A percentile compares a stretch with the other conserved stretches of the same genome.
phyloP scores from a whole-genome alignment of 257 asterid species.

The Haberlea rhodopensis region DNA sequence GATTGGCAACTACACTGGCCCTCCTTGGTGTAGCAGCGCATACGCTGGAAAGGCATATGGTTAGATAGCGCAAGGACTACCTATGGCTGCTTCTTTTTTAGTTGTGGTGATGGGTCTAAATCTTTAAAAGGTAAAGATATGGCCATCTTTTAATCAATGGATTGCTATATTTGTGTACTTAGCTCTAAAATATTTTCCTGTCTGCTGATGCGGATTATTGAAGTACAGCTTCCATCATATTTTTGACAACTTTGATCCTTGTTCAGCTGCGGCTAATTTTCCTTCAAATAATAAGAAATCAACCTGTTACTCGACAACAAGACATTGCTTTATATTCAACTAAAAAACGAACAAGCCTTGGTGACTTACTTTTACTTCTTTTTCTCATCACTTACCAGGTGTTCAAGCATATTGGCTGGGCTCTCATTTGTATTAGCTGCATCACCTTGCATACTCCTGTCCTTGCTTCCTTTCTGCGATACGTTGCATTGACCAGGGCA shows the following conservation, averaged over 20 bases:
- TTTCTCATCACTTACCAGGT: constrained; percentile 42
- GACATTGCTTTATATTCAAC: neutral
- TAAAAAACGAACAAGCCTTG: neutral
- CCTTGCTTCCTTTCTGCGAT: constrained; percentile 86
- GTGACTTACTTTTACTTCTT: neutral
- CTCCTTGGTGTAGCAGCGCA: constrained; percentile 84
- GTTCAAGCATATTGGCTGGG: constrained; percentile 96
- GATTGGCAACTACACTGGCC: constrained; percentile 92
- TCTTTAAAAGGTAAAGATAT: constrained; percentile 79
- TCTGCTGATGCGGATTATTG: constrained; percentile 56
- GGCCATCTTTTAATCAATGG: neutral
- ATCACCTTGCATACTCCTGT: constrained; percentile 93
- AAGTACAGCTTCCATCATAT: constrained; percentile 91
- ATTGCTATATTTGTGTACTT: too few species aligned
- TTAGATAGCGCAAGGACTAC: constrained; percentile 90
- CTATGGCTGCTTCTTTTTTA: constrained; percentile 81
- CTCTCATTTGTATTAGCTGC: constrained; percentile 98
- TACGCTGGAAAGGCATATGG: constrained; percentile 99
- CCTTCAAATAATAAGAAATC: constrained; percentile 64
- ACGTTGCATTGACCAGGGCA: constrained; percentile 90
- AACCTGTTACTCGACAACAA: neutral
- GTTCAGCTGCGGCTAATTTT: constrained; percentile 81
- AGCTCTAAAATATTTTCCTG: neutral
- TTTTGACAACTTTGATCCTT: constrained; percentile 86
- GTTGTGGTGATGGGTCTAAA: constrained; percentile 88